phyloP scores from a whole-genome alignment of 108 stramenopile species.

The Parietichytrium sp. region DNA sequence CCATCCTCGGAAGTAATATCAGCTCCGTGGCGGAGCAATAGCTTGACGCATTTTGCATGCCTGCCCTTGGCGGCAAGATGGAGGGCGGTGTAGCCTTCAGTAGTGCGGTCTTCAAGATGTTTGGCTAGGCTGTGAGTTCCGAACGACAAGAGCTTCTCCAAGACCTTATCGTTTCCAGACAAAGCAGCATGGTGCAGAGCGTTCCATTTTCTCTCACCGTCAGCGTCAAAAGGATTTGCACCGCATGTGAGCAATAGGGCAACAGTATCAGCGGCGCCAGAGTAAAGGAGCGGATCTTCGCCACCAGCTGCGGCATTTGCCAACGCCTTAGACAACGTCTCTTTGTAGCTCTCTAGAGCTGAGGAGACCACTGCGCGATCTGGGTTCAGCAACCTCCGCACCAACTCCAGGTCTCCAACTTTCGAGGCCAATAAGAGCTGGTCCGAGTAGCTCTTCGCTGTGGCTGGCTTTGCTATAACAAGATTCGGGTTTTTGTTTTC shows the following conservation, averaged over 20 bases:
- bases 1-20: background rate
- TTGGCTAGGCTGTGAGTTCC: background rate
- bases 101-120: background rate
- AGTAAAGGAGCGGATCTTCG: no score
- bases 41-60: background rate
- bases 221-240: background rate
- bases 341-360: conserved; percentile 4
- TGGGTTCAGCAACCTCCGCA: background rate
- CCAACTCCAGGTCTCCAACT: background rate
- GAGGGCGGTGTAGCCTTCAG: background rate
- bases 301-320: conserved; percentile 17
- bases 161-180: background rate
- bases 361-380: conserved; percentile 4
- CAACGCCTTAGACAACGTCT: background rate
- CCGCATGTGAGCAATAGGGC: conserved; percentile 9
- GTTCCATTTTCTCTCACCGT: background rate
- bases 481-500: conserved; percentile 1
- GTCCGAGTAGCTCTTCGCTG: background rate
- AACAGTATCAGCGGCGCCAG: background rate
- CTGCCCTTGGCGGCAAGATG: conserved; percentile 3
- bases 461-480: background rate
- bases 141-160: conserved; percentile 4
- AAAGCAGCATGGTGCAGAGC: background rate
- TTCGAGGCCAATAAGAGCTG: background rate
- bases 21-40: conserved; percentile 15